A percentile compares a stretch with the other conserved stretches of the same genome.
phyloP scores from a whole-genome alignment of 805 yeast genomes.

The Pichia pseudocactophila region DNA sequence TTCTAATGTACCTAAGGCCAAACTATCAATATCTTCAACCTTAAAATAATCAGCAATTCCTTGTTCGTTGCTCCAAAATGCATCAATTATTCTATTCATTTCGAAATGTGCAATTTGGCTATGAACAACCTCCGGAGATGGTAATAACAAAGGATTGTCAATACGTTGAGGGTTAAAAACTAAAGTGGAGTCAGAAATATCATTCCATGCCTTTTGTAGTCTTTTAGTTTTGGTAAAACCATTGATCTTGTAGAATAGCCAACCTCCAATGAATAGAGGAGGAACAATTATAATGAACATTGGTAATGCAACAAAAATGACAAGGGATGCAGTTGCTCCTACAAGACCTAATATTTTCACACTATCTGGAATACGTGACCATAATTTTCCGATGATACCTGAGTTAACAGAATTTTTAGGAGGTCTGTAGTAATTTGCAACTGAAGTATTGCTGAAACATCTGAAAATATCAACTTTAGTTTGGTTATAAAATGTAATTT shows the following conservation, averaged over 20 bases:
- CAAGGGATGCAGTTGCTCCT: conserved; percentile 20
- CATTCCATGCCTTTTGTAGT: conserved; percentile 18
- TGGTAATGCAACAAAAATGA: conserved; percentile 28
- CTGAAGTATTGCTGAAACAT: conserved; percentile 1
- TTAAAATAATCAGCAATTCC: conserved; percentile 22
- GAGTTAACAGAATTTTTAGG: conserved; percentile 18
- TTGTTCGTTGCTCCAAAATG: conserved; percentile 25
- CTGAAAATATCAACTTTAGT: not conserved
- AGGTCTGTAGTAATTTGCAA: conserved; percentile 12
- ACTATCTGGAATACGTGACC: conserved; percentile 24
- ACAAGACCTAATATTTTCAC: conserved; percentile 21
- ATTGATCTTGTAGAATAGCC: conserved; percentile 12
- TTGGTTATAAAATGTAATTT: not conserved
- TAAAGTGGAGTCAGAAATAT: conserved; percentile 20
- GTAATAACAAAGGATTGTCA: conserved; percentile 11
- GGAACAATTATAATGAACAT: conserved; percentile 25
- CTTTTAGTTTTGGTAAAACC: conserved; percentile 9
- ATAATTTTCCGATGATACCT: conserved; percentile 10
- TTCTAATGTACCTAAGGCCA: conserved; percentile 25
- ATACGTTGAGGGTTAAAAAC: conserved; percentile 16
- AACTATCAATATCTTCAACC: conserved; percentile 14
- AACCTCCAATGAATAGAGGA: conserved; percentile 24
- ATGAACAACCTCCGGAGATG: conserved; percentile 24
- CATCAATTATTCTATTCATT: conserved; percentile 23
- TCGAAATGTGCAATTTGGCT: conserved; percentile 24